These are phyloP conservation scores for Ganoderma boninense DNA, from an alignment of 1,284 basidiomycete species.

Conservation along the genomic window DNA sequence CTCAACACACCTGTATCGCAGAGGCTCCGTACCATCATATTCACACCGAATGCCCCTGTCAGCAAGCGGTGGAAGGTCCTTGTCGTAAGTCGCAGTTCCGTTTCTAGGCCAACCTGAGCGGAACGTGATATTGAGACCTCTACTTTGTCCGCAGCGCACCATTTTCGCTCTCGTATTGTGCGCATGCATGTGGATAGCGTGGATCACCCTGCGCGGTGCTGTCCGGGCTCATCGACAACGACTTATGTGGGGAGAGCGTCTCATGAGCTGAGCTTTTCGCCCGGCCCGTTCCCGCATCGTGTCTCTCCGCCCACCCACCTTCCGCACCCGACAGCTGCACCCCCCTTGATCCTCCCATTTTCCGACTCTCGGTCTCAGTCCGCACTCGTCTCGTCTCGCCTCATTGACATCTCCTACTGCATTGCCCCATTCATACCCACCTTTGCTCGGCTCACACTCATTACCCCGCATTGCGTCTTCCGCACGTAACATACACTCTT, in stretches of 20 bases:
- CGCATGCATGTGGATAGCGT: conserved; percentile 64
- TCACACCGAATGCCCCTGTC: conserved; percentile 73
- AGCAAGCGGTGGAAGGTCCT: conserved; percentile 69
- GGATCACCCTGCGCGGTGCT: conserved; percentile 67
- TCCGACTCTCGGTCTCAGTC: background rate
- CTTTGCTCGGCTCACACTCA: background rate
- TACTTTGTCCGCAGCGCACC: conserved; percentile 47
- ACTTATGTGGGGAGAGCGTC: conserved; percentile 77
- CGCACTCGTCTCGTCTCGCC: background rate
- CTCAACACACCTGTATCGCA: conserved; percentile 77
- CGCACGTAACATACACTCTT: conserved; percentile 13
- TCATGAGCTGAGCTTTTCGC: conserved; percentile 61
- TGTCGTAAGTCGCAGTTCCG: conserved; percentile 43
- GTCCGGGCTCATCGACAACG: conserved; percentile 75
- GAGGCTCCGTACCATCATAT: conserved; percentile 74
- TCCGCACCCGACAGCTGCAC: background rate
- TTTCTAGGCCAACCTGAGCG: background rate
- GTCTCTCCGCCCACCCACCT: background rate
- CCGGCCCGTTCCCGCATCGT: background rate
- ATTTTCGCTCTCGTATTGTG: conserved; percentile 64
- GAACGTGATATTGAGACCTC: background rate
- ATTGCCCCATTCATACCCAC: background rate
- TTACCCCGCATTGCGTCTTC: background rate
- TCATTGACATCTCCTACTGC: background rate
- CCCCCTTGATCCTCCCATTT: background rate